Base-by-base conservation (phyloP, 1,284 basidiomycete genomes). In the Butyriboletus appendiculatus region DNA sequence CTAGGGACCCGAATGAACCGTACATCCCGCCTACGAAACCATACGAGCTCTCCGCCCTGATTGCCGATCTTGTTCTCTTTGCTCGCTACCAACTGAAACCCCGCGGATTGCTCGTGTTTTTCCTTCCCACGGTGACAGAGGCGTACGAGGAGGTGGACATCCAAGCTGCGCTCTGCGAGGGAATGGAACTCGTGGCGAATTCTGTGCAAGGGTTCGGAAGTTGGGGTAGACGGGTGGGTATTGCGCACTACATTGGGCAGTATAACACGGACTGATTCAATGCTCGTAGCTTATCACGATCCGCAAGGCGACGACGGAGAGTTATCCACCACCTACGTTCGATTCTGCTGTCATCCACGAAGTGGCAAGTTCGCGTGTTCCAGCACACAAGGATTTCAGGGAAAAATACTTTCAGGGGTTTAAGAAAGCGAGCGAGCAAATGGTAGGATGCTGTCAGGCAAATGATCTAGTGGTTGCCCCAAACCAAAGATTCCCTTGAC, bases 181-280 rank as follows among this genome's bases (percentile, higher is more conserved):
- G 94, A 1, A 94, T 99, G 88, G 86, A 86, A 63, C 74, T 95
- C 15, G 80, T 94, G 30, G 88, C 90, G 0, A 97, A 98, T 68
- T 95, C 92, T 41, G 74, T 95, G 61, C 96, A 99, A 72, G 88
- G 93, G 67, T 99, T 98, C 69, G 96, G 95, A 14, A 90, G 88
- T 37, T 99, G 96, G 96, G 94, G 94, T 3, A 79, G 96, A 57
- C 76, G 95, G 67, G 94, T 94, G 66, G 72, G 90, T 78, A 22
- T 41, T 42, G 24, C 26, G 33, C 46, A 37, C 32, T 34, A 22
- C 9, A 46, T 35, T 49, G 30, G 35, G 34, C 40, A 40, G 20
- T 35, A 14, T 45, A 16, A 14, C 33, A 26, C 22, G 12, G 50
- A 32, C 56, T 60, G 37, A 61, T 38, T 5, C 26, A 14, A 30